A percentile compares a stretch with the other conserved stretches of the same genome.
Conservation (phyloP, 306 rosid species). For the Dryas drummondii region DNA sequence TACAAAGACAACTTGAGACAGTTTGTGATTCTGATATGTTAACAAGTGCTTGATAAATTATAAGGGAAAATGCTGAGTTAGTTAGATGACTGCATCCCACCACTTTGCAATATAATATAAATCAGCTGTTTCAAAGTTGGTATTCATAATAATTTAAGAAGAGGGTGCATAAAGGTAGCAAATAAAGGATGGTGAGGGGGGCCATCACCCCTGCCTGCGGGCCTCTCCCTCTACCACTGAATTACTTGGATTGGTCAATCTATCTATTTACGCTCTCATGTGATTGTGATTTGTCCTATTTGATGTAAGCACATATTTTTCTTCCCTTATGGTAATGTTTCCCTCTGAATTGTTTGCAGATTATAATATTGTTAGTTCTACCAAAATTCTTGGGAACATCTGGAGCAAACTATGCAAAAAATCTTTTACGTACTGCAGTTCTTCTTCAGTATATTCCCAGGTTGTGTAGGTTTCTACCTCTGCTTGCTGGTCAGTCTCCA, state of each 20-base stretch:
- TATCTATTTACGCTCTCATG: neutral
- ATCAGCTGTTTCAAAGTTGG: neutral
- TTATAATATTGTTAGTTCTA: slow-evolving; percentile 49
- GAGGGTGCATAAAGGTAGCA: neutral
- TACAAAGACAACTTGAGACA: neutral
- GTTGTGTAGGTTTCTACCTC: slow-evolving; percentile 60
- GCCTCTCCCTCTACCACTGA: neutral
- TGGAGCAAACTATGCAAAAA: slow-evolving; percentile 77
- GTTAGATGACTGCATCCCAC: neutral
- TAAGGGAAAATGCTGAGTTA: neutral
- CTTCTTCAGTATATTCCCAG: slow-evolving; percentile 77
- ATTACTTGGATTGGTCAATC: neutral
- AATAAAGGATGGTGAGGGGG: neutral
- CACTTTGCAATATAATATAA: neutral
- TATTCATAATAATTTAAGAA: neutral
- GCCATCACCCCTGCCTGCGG: neutral
- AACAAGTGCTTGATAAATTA: neutral
- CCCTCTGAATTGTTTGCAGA: slow-evolving; percentile 45
- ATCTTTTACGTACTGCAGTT: slow-evolving; percentile 56
- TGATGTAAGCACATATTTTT: slow-evolving; percentile 3
- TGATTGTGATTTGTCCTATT: neutral
- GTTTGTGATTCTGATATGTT: neutral
- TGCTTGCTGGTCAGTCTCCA: slow-evolving; percentile 65
- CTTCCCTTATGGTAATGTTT: slow-evolving; percentile 10
- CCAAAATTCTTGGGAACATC: slow-evolving; percentile 49